Base-by-base conservation (phyloP, 129 eudicot genomes). In the Gnaphalium uliginosum region DNA sequence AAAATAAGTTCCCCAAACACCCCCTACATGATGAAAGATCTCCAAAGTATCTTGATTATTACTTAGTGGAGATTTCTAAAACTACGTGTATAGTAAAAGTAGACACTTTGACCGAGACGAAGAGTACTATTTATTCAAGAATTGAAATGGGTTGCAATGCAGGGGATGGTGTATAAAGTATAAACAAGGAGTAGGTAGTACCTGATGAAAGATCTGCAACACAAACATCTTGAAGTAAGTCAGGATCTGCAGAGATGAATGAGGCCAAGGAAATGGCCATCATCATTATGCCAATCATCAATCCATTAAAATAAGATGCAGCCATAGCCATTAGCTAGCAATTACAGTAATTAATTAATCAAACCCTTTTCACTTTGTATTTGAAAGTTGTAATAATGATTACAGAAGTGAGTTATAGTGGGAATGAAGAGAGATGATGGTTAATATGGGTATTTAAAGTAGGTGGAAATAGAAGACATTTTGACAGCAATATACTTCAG, bases 151-250 rank as follows among this genome's bases (percentile, higher is more conserved):
- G 71, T 17, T 66, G 7, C 9, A 46, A 66, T 3, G 39, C 0
- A 33, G 39, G 39, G 39, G 10, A 35, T 35, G 39, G 39, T 35
- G 39, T 1, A 7, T n/a, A 35, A 7, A 50, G 17, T 1, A 50
- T 53, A 24, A n/a, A 51, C n/a, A n/a, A n/a, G n/a, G n/a, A n/a
- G n/a, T n/a, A n/a, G n/a, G 6, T 51, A 56, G 26, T 82, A 89
- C 96, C 81, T 15, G 92, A 83, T 13, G 78, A 22, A 66, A 79
- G 85, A 89, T 89, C 87, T 7, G 96, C 96, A 41, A 85, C 92
- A 81, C 96, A 89, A 57, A 89, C 69, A 76, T 89, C 96, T 81
- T 89, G 96, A 73, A 89, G 96, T 85, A 79, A 61, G 48, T 89
- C 92, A 18, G 88, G 85, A 85, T 89, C 96, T 4, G 86, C 85